A percentile compares a stretch with the other conserved stretches of the same genome.
Evolutionary conservation across 148 eudicot species (phyloP).

Genomic region (Rhododendron ferrugineum): DNA sequence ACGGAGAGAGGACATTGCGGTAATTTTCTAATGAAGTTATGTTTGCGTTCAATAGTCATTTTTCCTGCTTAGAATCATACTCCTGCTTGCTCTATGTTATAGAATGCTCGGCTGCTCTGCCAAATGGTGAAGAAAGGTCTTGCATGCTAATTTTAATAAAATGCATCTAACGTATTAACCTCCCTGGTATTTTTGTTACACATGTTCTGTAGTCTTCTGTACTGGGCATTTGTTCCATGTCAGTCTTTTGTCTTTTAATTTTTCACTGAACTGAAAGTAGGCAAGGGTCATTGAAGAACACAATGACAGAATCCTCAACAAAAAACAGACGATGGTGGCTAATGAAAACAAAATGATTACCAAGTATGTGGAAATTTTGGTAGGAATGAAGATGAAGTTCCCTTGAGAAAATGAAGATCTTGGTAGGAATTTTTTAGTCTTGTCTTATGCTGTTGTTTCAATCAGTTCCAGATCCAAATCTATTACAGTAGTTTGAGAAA

Average conservation of each 20-base stretch:
- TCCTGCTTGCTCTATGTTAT: background rate
- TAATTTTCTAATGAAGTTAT: slow-evolving; percentile 7
- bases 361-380: background rate
- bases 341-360: background rate
- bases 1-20: slow-evolving; percentile 6
- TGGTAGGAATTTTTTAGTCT: background rate
- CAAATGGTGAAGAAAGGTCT: background rate
- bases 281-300: slow-evolving; percentile 5
- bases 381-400: background rate
- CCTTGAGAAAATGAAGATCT: background rate
- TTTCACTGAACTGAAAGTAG: background rate
- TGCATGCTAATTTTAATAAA: background rate
- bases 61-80: background rate
- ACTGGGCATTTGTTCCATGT: background rate
- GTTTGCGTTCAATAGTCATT: background rate
- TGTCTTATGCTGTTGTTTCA: background rate
- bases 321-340: background rate
- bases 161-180: background rate
- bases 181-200: background rate
- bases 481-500: background rate
- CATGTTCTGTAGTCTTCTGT: background rate
- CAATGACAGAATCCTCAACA: background rate
- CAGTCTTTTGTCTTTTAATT: background rate
- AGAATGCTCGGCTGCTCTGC: background rate
- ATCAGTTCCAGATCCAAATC: background rate